Conservation (phyloP, 208 protist species). For the Endotrypanum monterogeii region DNA sequence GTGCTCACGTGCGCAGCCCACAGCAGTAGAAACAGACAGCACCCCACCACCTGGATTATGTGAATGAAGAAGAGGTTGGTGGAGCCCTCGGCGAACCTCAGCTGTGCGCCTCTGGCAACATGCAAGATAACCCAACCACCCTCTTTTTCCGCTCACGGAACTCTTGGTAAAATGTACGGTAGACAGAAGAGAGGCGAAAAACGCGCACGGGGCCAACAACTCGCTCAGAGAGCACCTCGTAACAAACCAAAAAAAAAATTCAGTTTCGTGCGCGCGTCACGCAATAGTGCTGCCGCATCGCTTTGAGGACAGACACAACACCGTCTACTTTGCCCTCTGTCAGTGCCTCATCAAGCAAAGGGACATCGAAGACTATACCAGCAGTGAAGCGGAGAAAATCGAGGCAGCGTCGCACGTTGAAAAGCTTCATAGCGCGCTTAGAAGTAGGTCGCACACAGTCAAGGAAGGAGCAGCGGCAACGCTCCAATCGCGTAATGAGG, state of each 20-base stretch:
- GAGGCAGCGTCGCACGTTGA: conserved; percentile 73
- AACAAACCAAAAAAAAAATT: too few species aligned
- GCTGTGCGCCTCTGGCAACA: neutral
- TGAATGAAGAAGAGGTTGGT: neutral
- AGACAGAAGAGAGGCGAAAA: neutral
- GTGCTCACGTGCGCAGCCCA: neutral
- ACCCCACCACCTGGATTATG: neutral
- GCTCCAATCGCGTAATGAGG: conserved; percentile 60
- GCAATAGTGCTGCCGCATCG: conserved; percentile 27
- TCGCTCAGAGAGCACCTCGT: neutral
- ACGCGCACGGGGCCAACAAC: neutral
- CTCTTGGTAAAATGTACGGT: too few species aligned
- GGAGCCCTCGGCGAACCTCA: too few species aligned
- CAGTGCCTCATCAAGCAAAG: conserved; percentile 60
- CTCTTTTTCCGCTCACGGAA: too few species aligned
- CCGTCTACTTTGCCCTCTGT: conserved; percentile 39
- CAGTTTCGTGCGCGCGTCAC: neutral
- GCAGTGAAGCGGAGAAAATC: conserved; percentile 56
- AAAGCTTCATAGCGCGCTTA: conserved; percentile 62
- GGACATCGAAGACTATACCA: conserved; percentile 37
- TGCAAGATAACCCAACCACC: too few species aligned
- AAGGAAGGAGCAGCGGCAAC: conserved; percentile 58
- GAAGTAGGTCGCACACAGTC: conserved; percentile 61
- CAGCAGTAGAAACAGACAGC: neutral
- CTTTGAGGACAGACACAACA: conserved; percentile 47